Base-by-base conservation (phyloP, 352 stramenopile species). In the Pelagophyceae sp. region DNA sequence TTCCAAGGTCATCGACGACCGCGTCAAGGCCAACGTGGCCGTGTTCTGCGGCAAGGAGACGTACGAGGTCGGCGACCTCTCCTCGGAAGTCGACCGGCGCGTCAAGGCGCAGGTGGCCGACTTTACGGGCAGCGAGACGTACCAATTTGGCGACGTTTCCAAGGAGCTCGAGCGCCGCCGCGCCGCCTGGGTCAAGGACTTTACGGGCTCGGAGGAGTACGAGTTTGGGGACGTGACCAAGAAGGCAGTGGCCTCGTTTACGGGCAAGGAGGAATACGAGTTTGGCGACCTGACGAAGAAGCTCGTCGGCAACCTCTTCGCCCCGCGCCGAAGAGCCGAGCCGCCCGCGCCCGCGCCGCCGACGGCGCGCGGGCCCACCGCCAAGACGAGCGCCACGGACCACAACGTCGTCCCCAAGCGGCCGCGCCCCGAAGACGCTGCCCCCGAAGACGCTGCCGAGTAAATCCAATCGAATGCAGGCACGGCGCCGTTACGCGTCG, bases 211-310 rank as follows among this genome's bases (percentile, higher is more conserved):
- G 69, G 83, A 86, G 72, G 82, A 87, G 51, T 90, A 90, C 77
- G 38, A 86, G 72, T 87, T 87, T 82, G 85, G 85, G 23, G 83
- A 88, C 78, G 72, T 89, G 35, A 87, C 85, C 0, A 87, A 85
- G 76, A 79, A 84, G 60, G 77, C 79, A 17, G 38, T 89, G 27
- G 76, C 79, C 37, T 81, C 84, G 50, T 84, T 86, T 37, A 86
- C 84, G n/a, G 84, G 85, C 65, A 87, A 88, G 33, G 83, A 86
- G 32, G 80, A 89, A 15, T 89, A 89, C 69, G n/a, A 85, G 70
- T 86, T 89, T 80, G 84, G 83, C 61, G 85, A 89, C 78, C 69
- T 88, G 2, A 86, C 80, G 20, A 88, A 89, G 72, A 88, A 87
- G 71, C 75, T 89, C 45, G 77, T 87, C 60, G 82, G 82, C 54